Base-by-base conservation (phyloP, 306 rosid genomes). In the Dryas octopetala region DNA sequence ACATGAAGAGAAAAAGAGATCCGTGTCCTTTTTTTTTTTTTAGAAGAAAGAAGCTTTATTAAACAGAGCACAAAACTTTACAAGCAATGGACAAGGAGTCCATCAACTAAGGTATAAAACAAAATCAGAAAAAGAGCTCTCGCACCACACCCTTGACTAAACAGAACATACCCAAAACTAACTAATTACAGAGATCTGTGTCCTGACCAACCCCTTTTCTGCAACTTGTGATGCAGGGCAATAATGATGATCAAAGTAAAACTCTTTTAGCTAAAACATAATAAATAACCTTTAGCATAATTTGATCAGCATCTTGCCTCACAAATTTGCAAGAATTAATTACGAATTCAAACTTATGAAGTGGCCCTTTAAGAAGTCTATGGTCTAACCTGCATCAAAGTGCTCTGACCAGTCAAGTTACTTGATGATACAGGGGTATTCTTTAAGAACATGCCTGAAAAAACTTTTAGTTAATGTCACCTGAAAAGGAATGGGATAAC, bases 361-460 rank as follows among this genome's bases (percentile, higher is more conserved):
- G 77, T 46, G 61, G 47, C 76, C 54, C 54, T 74, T 78, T 48
- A 70, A 65, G 62, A 71, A 68, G 74, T 46, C 73, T 74, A 82
- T 62, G 61, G 66, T 53, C 84, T 68, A 60, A 93, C 98, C 96
- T 91, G 97, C 66, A 94, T 73, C 82, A 91, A 41, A 3, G 96
- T 61, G 74, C 85, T 88, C 70, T 86, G 97, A 53, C 81, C 88
- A 15, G 82, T 79, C 82, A 90, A 83, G 79, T 23, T 87, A 81
- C 86, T 90, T 74, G 98, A 88, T 48, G 93, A 49, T 9, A 79
- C 51, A 2, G 88, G 90, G 76, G 83, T 76, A 81, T 86, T 91
- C 92, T 91, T 91, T 10, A 70, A 70, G 78, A 88, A 93, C 84
- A 85, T 75, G 71, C 86, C 97, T 89, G 89, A 46, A 83, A 85